Evolutionary conservation across 2,329 filamentous ascomycete species (phyloP).

Genomic region (Daldinia eschscholtzii): DNA sequence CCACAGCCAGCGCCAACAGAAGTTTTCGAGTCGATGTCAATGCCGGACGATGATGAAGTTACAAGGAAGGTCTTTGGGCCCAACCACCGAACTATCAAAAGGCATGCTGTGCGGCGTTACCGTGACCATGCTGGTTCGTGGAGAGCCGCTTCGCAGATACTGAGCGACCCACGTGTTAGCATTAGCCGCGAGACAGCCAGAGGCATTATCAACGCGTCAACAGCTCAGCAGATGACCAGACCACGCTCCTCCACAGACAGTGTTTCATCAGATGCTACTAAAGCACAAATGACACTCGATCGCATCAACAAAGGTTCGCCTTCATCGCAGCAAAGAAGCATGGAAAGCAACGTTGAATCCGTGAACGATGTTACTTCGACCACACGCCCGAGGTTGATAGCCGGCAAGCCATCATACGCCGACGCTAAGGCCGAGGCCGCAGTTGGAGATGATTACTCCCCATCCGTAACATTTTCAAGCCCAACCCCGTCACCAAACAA

Average conservation of each 20-base stretch:
- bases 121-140: conserved; percentile 61
- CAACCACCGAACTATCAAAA: conserved; percentile 58
- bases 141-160: conserved; percentile 55
- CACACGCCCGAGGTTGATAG: conserved; percentile 50
- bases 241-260: conserved; percentile 49
- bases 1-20: conserved; percentile 48
- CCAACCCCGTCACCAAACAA: conserved; percentile 52
- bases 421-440: conserved; percentile 49
- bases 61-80: conserved; percentile 47
- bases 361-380: conserved; percentile 45
- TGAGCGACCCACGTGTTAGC: conserved; percentile 58
- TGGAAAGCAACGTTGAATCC: conserved; percentile 19
- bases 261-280: conserved; percentile 53
- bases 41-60: conserved; percentile 51
- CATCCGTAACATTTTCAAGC: conserved; percentile 52
- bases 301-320: conserved; percentile 58
- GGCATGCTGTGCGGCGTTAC: conserved; percentile 57
- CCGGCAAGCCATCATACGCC: conserved; percentile 54
- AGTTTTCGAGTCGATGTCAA: conserved; percentile 51
- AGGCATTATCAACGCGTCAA: conserved; percentile 52
- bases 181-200: conserved; percentile 57
- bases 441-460: conserved; percentile 46
- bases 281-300: conserved; percentile 59
- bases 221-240: conserved; percentile 33
- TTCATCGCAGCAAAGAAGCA: conserved; percentile 43